Conservation (phyloP, 2,329 filamentous ascomycete species). For the Cercospora zeina region DNA sequence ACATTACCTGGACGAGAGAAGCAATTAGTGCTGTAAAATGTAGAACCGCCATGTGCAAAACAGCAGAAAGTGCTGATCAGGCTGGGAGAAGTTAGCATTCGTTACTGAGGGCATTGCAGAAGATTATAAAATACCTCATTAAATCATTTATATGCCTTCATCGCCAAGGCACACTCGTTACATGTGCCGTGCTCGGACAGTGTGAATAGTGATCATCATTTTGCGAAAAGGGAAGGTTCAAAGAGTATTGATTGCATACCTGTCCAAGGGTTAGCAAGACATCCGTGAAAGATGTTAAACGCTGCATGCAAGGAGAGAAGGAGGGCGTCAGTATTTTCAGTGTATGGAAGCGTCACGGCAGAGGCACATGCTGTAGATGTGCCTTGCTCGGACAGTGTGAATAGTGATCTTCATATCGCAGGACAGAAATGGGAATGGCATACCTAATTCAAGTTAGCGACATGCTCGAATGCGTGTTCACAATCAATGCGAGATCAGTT, state of each 20-base stretch:
- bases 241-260: background rate
- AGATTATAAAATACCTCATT: background rate
- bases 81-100: background rate
- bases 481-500: constrained; percentile 2
- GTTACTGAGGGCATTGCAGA: background rate
- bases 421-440: background rate
- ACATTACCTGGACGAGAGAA: background rate
- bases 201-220: constrained; percentile 54
- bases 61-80: background rate
- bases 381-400: constrained; percentile 69
- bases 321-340: constrained; percentile 62
- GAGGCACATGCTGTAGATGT: constrained; percentile 50
- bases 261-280: background rate
- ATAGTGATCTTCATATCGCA: constrained; percentile 64
- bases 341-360: constrained; percentile 57
- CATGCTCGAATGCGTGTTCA: constrained; percentile 3
- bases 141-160: constrained; percentile 12
- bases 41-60: background rate
- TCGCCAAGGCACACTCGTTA: constrained; percentile 47
- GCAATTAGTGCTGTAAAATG: background rate
- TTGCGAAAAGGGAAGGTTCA: background rate
- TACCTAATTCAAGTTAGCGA: constrained; percentile 32
- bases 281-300: background rate
- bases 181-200: constrained; percentile 62
- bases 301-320: background rate